Evolutionary conservation across 2,329 filamentous ascomycete species (phyloP), one percentile per base, ranked within the genome.

Genomic region (Talaromyces verruculosus): DNA sequence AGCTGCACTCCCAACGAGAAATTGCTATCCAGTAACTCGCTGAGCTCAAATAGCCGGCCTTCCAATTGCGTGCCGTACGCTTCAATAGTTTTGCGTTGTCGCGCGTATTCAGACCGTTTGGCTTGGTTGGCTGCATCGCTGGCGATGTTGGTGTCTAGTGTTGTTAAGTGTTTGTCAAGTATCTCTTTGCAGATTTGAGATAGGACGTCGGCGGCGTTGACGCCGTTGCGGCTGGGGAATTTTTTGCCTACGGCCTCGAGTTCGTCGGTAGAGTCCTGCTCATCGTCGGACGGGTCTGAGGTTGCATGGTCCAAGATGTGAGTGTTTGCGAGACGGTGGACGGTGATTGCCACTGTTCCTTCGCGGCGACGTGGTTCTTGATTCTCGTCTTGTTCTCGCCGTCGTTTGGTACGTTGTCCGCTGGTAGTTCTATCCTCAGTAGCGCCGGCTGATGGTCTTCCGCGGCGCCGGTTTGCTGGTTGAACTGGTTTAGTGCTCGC

Each of bases 191-290:
- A 82, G 62, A 83, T 74, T 74, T 85, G 78, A 68, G 80, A 72
- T 25, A 85, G 78, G 1, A 85, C 83, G 65, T 86, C 84, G 45
- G 83, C 83, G 1, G 80, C 78, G 63, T 84, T 85, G 65, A 85
- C 80, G 22, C 75, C 79, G n/a, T 75, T 71, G 5, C 78, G 78
- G 51, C 68, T 80, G 70, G 76, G 81, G 67, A 76, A 75, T 72
- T 78, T 78, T 51, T 77, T 71, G 70, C 71, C 67, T 2, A 73
- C 64, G 4, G 72, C 71, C 25, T 73, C 71, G 35, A 67, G 65
- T 22, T 75, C 74, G 17, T 68, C 68, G 28, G 69, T 69, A 41
- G 73, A 72, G 22, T 68, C 73, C 8, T 69, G 67, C n/a, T 64
- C 59, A 55, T 68, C 61, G 5, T 69, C 60, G 15, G 68, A 63